Evolutionary conservation across 208 protist genomes (phyloP).

Genomic region (Trypanosoma vivax): DNA sequence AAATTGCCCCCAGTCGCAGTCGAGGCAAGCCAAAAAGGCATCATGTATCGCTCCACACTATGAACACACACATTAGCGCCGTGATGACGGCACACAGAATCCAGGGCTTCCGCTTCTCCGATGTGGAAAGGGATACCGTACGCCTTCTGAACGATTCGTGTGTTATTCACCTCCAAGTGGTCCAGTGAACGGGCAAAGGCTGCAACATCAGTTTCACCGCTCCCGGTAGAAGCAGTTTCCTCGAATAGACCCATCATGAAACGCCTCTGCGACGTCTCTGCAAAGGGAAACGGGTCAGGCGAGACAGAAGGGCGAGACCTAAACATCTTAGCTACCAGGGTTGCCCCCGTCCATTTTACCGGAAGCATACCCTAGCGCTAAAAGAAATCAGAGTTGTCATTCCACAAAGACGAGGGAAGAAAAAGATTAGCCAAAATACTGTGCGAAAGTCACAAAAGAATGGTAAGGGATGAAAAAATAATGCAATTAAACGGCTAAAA

Average conservation of each 20-base stretch:
- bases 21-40: conserved; percentile 80
- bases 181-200: conserved; percentile 66
- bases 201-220: conserved; percentile 24
- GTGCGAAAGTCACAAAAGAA: no score
- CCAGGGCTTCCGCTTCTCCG: conserved; percentile 59
- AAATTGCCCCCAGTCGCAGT: conserved; percentile 73
- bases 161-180: conserved; percentile 45
- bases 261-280: conserved; percentile 12
- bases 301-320: neutral
- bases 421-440: no score
- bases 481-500: no score
- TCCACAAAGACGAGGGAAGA: no score
- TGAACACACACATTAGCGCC: conserved; percentile 57
- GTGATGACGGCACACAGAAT: conserved; percentile 75
- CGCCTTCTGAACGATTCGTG: conserved; percentile 63
- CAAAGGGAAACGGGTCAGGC: neutral
- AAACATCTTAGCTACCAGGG: conserved; percentile 1
- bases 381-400: no score
- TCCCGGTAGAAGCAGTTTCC: conserved; percentile 17
- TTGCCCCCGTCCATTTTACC: no score
- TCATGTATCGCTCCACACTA: conserved; percentile 61
- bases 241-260: conserved; percentile 62
- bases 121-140: conserved; percentile 81
- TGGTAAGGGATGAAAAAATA: no score
- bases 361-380: no score